phyloP scores from a whole-genome alignment of 805 yeast genomes.

The Teunomyces pallodes region DNA sequence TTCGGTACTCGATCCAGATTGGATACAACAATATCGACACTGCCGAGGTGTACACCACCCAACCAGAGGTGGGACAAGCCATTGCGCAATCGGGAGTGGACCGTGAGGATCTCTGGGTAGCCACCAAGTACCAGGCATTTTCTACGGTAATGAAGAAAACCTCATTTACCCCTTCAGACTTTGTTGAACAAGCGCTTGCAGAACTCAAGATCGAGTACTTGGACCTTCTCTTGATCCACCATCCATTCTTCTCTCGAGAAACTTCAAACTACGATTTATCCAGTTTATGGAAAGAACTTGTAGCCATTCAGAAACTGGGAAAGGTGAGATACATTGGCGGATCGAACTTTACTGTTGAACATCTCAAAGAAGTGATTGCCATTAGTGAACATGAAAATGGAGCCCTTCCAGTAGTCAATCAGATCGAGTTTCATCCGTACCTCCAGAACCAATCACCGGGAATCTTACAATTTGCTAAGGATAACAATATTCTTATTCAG shows the following conservation, averaged over 20 bases:
- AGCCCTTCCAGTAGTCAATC: conserved; percentile 56
- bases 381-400: conserved; percentile 29
- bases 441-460: conserved; percentile 65
- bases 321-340: conserved; percentile 63
- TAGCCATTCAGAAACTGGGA: conserved; percentile 52
- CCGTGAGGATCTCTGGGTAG: conserved; percentile 21
- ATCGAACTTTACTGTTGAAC: conserved; percentile 58
- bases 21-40: conserved; percentile 23
- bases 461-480: conserved; percentile 47
- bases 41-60: conserved; percentile 25
- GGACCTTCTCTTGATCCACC: conserved; percentile 61
- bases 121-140: conserved; percentile 35
- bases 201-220: conserved; percentile 51
- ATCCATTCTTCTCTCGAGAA: conserved; percentile 49
- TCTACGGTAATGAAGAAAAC: conserved; percentile 19
- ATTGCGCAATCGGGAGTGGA: conserved; percentile 12
- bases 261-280: conserved; percentile 42
- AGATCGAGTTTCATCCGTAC: conserved; percentile 68
- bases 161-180: conserved; percentile 45
- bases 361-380: conserved; percentile 40
- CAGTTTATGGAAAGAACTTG: conserved; percentile 59
- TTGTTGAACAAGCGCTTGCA: conserved; percentile 45
- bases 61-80: conserved; percentile 23
- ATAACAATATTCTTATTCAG: conserved; percentile 52
- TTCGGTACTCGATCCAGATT: conserved; percentile 12